Conservation (phyloP, 2,329 filamentous ascomycete species). For the Pseudopyricularia javanii region DNA sequence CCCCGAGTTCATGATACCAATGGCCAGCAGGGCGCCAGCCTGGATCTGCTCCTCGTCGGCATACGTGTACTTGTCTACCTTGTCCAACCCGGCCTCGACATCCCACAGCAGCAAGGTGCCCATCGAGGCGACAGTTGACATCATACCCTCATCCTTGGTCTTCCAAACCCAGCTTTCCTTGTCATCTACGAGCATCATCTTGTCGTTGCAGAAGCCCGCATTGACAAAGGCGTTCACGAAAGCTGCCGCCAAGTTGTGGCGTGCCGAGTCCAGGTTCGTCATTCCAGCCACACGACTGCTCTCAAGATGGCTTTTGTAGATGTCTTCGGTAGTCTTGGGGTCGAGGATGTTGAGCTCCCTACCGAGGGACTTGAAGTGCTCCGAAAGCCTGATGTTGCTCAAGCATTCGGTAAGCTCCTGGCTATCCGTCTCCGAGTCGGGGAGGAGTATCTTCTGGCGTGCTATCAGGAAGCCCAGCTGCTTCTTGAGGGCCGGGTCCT, state of each 20-base stretch:
- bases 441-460: conserved; percentile 77
- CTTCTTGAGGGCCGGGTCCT: conserved; percentile 74
- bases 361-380: conserved; percentile 85
- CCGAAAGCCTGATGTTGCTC: conserved; percentile 75
- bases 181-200: conserved; percentile 90
- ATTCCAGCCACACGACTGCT: conserved; percentile 85
- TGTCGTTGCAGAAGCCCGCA: conserved; percentile 88
- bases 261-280: conserved; percentile 88
- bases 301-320: conserved; percentile 98
- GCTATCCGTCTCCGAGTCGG: conserved; percentile 41
- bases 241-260: conserved; percentile 88
- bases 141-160: conserved; percentile 95
- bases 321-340: conserved; percentile 93
- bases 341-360: conserved; percentile 97
- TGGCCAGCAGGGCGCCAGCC: conserved; percentile 83
- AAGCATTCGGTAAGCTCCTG: conserved; percentile 69
- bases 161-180: conserved; percentile 98
- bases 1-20: conserved; percentile 91
- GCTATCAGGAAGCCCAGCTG: conserved; percentile 90
- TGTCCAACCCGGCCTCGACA: conserved; percentile 80
- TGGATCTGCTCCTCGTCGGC: conserved; percentile 70
- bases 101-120: conserved; percentile 91
- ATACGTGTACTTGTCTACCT: conserved; percentile 91
- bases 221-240: conserved; percentile 98
- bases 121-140: conserved; percentile 88